Base-by-base conservation (phyloP, 495 filamentous ascomycete species). In the Cryomyces antarcticus region DNA sequence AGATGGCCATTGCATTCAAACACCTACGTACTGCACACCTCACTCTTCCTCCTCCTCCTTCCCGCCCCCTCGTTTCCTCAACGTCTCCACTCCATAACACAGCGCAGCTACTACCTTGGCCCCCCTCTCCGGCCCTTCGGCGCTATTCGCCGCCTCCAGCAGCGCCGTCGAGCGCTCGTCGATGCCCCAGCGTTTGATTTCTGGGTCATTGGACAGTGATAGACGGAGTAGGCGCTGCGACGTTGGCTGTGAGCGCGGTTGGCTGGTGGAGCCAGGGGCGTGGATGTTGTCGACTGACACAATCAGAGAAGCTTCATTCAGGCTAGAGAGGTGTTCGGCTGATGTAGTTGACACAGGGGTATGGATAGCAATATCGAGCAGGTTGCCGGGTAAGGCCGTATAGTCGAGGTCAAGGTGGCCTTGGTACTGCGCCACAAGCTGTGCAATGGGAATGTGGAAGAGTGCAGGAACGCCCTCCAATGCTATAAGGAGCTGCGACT, bases 381-480 rank as follows among this genome's bases (percentile, higher is more conserved):
- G 42, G 42, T 59, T 59, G 12, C 54, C 56, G 7, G 2, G 12
- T 24, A 57, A 41, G 17, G 52, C 39, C 9, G 50, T 30, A 9
- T 42, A 7, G 3, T 39, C 5, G 7, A 46, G 11, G 9, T 34
- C 29, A 0, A 0, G 30, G 1, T 28, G 10, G 17, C 17, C 1
- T 7, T 9, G 38, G 13, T 31, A 5, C 7, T 31, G 4, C 41
- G 41, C 2, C 30, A 30, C 17, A 34, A 3, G 9, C n/a, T 28
- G 9, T 36, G 39, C 10, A 7, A 10, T 37, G 4, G 5, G 28
- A 35, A 58, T 42, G 33, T 37, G 30, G 37, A 59, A 50, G 5
- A 59, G 35, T 0, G 49, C 54, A 6, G 56, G 54, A 11, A 59
- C 42, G n/a, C 52, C 56, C 38, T 59, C 56, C 35, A 51, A 59